A percentile compares a stretch with the other conserved stretches of the same genome.
These are phyloP conservation scores for Lepidium africanum DNA, from an alignment of 345 rosid species.

Conservation along the genomic window DNA sequence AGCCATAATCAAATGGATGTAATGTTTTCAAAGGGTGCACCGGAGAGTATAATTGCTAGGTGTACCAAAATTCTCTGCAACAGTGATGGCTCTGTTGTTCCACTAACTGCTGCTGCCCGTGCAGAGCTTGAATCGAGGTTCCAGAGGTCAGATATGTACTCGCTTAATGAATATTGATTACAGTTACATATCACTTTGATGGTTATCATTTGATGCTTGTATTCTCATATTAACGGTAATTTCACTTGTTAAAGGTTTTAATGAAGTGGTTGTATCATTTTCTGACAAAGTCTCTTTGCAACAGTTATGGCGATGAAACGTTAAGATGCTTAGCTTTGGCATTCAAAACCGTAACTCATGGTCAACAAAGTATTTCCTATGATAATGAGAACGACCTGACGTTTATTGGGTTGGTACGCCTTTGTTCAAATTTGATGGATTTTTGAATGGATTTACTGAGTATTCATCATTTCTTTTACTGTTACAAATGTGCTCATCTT, in stretches of 20 bases:
- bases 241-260: background rate
- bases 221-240: background rate
- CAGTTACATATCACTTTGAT: background rate
- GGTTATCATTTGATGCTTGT: background rate
- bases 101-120: slow-evolving; percentile 55
- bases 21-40: slow-evolving; percentile 97
- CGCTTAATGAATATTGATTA: background rate
- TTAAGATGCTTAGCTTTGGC: slow-evolving; percentile 94
- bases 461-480: background rate
- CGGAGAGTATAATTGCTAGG: slow-evolving; percentile 84
- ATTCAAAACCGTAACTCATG: slow-evolving; percentile 65
- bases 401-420: slow-evolving; percentile 99
- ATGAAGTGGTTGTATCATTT: background rate
- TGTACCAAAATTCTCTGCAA: slow-evolving; percentile 79
- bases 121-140: slow-evolving; percentile 81
- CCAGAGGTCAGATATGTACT: slow-evolving; percentile 42
- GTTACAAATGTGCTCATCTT: slow-evolving; percentile 3
- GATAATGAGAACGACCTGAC: slow-evolving; percentile 92
- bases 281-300: slow-evolving; percentile 22
- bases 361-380: slow-evolving; percentile 60
- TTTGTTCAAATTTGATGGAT: slow-evolving; percentile 31
- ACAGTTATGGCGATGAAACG: slow-evolving; percentile 93
- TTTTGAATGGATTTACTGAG: background rate
- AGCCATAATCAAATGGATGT: slow-evolving; percentile 61
- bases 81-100: slow-evolving; percentile 71